Percentiles rank a stretch among this genome's conserved stretches.
These are phyloP conservation scores for Nitzschia sp. DNA, from an alignment of 108 stramenopile genomes.

Conservation along the genomic window DNA sequence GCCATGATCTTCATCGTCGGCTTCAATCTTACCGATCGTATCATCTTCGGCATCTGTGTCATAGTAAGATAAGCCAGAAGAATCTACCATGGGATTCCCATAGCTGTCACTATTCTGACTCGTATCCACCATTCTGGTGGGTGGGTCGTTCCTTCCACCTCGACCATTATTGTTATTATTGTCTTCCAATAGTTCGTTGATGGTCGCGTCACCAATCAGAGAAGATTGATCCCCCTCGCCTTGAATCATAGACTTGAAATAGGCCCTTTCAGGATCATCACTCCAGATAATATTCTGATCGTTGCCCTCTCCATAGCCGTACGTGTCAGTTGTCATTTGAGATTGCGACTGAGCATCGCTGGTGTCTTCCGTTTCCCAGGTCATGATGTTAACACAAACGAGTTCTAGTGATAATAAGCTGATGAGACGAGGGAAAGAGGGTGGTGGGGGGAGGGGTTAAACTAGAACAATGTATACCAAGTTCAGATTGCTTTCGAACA, in stretches of 20 bases:
- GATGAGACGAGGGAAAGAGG: not conserved
- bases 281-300: slow-evolving; percentile 33
- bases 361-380: slow-evolving; percentile 17
- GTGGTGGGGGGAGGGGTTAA: too few relatives aligned
- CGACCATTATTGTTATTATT: not conserved
- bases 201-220: not conserved
- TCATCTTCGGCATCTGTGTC: slow-evolving; percentile 22
- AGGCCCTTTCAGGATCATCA: slow-evolving; percentile 41
- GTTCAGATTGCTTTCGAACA: too few relatives aligned
- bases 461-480: too few relatives aligned
- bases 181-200: not conserved
- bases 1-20: not conserved
- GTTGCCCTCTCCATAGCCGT: slow-evolving; percentile 9
- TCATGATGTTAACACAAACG: too few relatives aligned
- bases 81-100: not conserved
- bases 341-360: slow-evolving; percentile 6
- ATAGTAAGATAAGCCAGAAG: slow-evolving; percentile 5
- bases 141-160: not conserved
- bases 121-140: slow-evolving; percentile 1
- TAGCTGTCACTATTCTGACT: not conserved
- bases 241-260: slow-evolving; percentile 33
- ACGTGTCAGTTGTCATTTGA: slow-evolving; percentile 15
- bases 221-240: not conserved
- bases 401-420: not conserved
- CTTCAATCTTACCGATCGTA: slow-evolving; percentile 10